Evolutionary conservation across 2,329 filamentous ascomycete genomes (phyloP).

Genomic region (Alternaria burnsii): DNA sequence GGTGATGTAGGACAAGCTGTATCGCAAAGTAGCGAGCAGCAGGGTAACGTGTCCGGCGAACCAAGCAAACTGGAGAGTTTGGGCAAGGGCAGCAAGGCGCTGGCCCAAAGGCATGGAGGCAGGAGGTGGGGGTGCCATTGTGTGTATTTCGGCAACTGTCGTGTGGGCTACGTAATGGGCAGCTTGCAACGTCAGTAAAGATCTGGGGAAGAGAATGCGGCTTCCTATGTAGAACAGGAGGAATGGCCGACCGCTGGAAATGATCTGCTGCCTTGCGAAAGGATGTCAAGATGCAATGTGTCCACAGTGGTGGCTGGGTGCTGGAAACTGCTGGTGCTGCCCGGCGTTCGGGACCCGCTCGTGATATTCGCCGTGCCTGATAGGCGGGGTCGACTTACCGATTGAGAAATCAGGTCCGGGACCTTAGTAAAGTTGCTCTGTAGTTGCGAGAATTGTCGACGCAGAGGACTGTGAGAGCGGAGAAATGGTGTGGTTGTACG

Average conservation of each 20-base stretch:
- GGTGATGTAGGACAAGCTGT: constrained; percentile 83
- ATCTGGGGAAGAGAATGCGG: constrained; percentile 19
- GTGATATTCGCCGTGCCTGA: constrained; percentile 39
- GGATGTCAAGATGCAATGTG: constrained; percentile 44
- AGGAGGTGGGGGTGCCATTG: constrained; percentile 78
- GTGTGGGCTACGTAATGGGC: constrained; percentile 37
- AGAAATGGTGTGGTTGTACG: constrained; percentile 4
- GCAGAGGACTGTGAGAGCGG: constrained; percentile 8
- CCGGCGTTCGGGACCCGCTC: constrained; percentile 41
- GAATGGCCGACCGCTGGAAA: constrained; percentile 20
- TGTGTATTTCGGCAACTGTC: constrained; percentile 33
- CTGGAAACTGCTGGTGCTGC: constrained; percentile 10
- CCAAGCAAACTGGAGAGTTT: constrained; percentile 89
- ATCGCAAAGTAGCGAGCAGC: constrained; percentile 82
- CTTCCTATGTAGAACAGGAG: constrained; percentile 24
- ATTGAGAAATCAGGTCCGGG: constrained; percentile 26
- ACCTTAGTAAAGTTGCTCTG: constrained; percentile 5
- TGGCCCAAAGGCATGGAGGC: constrained; percentile 74
- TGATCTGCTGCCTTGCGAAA: constrained; percentile 26
- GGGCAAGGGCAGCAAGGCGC: constrained; percentile 78
- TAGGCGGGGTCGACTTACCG: constrained; percentile 39
- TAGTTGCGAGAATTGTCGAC: constrained; percentile 1
- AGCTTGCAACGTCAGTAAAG: constrained; percentile 36
- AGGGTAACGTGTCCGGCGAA: constrained; percentile 80
- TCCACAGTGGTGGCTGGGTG: constrained; percentile 45